Base-by-base conservation (phyloP, 768 basidiomycete genomes). In the Neoboletus subvelutipes region DNA sequence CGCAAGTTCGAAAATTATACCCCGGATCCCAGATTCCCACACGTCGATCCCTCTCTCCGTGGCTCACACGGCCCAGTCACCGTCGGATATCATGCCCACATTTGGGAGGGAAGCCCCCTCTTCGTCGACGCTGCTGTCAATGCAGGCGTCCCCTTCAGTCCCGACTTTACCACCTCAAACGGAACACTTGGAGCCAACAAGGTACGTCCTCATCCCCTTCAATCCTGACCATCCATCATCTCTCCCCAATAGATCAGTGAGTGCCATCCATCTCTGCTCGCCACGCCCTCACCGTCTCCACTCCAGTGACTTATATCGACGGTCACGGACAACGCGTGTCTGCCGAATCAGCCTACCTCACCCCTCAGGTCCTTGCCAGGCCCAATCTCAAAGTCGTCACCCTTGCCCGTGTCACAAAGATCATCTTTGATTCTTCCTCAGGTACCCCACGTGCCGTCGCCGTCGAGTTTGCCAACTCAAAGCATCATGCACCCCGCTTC, bases 221-320 rank as follows among this genome's bases (percentile, higher is more conserved):
- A 11, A 24, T 36, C 2, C 28, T 50, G n/a, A 15, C 18, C 26
- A 20, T 37, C 4, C 29, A 17, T 33, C 24, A 4, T 17, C 40
- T 29, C 15, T 45, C 4, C 46, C 8, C n/a, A 1, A 43, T 20
- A 82, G 80, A 77, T 76, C 56, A 80, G 81, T 82, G 50, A 66
- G 78, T 64, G 24, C 6, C 17, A 0, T 40, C 2, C 17, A 3
- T n/a, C 18, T 50, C 3, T 1, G 3, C n/a, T 7, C 3, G 10
- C 40, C 3, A 3, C 37, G 59, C n/a, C 12, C 55, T 62, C 45
- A 64, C 34, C 40, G 41, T 55, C 11, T 55, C 2, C 57, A 89
- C n/a, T n/a, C 1, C 57, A 89, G 88, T 89, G 84, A 87, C 86
- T 0, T 90, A 86, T 59, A 77, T 90, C 50, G 77, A 83, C 63